Percentiles rank a stretch among this genome's conserved stretches.
Evolutionary conservation across 805 yeast genomes (phyloP).

Genomic region (Candida vartiovaarae): DNA sequence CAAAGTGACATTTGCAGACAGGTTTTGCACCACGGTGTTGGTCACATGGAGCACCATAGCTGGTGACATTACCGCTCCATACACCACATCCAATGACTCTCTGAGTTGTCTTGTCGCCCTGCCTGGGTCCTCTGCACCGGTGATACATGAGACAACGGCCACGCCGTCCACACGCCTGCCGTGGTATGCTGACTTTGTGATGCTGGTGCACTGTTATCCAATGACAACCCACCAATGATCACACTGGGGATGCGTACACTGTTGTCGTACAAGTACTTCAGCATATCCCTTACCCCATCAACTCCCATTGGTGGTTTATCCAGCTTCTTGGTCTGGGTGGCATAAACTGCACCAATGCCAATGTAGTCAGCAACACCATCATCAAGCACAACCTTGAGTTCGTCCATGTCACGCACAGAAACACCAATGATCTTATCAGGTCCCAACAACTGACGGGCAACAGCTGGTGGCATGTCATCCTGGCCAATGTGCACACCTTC

Average conservation of each 20-base stretch:
- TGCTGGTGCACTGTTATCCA: conserved; percentile 50
- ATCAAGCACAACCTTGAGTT: conserved; percentile 29
- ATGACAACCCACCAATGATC: conserved; percentile 75
- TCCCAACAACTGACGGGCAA: conserved; percentile 62
- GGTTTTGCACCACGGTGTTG: conserved; percentile 80
- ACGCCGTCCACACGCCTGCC: conserved; percentile 60
- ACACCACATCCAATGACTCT: conserved; percentile 25
- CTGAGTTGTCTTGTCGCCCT: conserved; percentile 35
- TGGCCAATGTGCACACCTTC: conserved; percentile 94
- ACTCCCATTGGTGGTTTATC: conserved; percentile 59
- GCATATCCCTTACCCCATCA: conserved; percentile 51
- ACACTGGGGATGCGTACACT: conserved; percentile 47
- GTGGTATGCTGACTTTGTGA: conserved; percentile 30
- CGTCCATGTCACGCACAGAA: conserved; percentile 55
- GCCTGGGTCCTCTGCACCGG: conserved; percentile 53
- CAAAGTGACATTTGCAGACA: conserved; percentile 79
- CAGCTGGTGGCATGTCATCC: conserved; percentile 59
- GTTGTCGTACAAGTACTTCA: conserved; percentile 36
- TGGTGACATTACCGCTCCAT: conserved; percentile 18
- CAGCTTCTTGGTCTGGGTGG: conserved; percentile 63
- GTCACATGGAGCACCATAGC: conserved; percentile 87
- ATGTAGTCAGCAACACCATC: conserved; percentile 38
- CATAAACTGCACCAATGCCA: conserved; percentile 77
- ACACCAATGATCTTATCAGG: conserved; percentile 74
- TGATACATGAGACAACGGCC: conserved; percentile 82